Evolutionary conservation across 768 basidiomycete species (phyloP), one percentile per base, ranked within the genome.

Genomic region (Suillus variegatus): DNA sequence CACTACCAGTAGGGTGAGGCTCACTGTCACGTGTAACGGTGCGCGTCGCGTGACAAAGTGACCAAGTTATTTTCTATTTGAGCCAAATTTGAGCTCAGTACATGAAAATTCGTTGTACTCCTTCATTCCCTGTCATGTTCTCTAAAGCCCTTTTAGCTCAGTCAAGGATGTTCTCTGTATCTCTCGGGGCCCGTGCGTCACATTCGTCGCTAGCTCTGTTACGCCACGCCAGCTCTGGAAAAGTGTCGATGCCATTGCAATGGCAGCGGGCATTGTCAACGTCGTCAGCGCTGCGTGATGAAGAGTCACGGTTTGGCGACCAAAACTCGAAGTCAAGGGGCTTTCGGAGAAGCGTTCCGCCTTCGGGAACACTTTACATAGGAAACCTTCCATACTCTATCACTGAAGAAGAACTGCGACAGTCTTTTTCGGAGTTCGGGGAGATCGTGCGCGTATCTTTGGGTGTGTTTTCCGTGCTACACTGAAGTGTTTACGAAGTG

Each of bases 341-440:
- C n/a, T 64, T 64, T 41, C 60, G 47, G 20, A 25, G 43, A 35
- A 32, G 20, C 2, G n/a, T 20, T 16, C 18, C 35, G 20, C 82
- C 84, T 7, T 75, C 73, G n/a, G 74, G 74, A 12, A 77, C 76
- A 3, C 69, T 88, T 60, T 87, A 75, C 52, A 68, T 86, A 40
- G 83, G 80, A 10, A 88, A 88, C 67, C n/a, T 88, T n/a, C 84
- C 86, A 58, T 91, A 76, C 72, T 75, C 69, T 20, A 69, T 75
- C 46, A 80, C 78, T 2, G 81, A 79, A 66, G 73, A 72, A 25
- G 78, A 85, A 54, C 57, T 88, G 13, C 64, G 73, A 47, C 77
- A 80, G 5, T 75, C 77, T 20, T 83, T 86, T 68, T 72, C 69
- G 25, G 71, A 77, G 32, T 86, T 82, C 68, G 87, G 86, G 9